Conservation (phyloP, 2,329 filamentous ascomycete species). For the Remersonia thermophila region DNA sequence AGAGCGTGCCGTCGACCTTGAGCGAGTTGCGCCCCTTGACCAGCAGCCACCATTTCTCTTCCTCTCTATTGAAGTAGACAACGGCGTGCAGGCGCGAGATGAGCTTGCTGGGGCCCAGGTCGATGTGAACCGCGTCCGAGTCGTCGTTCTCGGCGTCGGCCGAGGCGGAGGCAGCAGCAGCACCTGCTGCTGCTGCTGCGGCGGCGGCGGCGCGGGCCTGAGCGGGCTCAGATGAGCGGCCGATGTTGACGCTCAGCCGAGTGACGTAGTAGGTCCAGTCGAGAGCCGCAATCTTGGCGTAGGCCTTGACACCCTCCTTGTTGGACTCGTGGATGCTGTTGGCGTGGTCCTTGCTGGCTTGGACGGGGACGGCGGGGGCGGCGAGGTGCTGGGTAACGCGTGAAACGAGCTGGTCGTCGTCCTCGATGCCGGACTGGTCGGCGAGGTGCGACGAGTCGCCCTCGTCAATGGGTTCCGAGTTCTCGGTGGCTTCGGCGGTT, state of each 20-base stretch:
- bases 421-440: constrained; percentile 28
- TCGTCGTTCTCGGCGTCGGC: constrained; percentile 25
- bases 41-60: constrained; percentile 66
- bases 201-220: constrained; percentile 21
- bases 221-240: constrained; percentile 48
- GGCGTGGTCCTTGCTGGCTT: constrained; percentile 49
- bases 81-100: constrained; percentile 66
- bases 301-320: constrained; percentile 55
- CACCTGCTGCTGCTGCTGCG: too few relatives aligned
- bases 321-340: constrained; percentile 52
- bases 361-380: constrained; percentile 35
- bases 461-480: constrained; percentile 30
- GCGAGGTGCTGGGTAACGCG: constrained; percentile 39
- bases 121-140: constrained; percentile 60
- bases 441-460: constrained; percentile 33
- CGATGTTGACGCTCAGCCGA: constrained; percentile 63
- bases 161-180: too few relatives aligned
- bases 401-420: constrained; percentile 43
- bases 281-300: constrained; percentile 68
- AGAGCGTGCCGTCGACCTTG: constrained; percentile 61
- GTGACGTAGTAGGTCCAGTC: constrained; percentile 81
- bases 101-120: constrained; percentile 73
- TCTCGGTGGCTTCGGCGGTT: constrained; percentile 26
- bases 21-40: constrained; percentile 89
- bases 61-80: constrained; percentile 57